Conservation (phyloP, 768 basidiomycete genomes). For the Termitomyces sp. region DNA sequence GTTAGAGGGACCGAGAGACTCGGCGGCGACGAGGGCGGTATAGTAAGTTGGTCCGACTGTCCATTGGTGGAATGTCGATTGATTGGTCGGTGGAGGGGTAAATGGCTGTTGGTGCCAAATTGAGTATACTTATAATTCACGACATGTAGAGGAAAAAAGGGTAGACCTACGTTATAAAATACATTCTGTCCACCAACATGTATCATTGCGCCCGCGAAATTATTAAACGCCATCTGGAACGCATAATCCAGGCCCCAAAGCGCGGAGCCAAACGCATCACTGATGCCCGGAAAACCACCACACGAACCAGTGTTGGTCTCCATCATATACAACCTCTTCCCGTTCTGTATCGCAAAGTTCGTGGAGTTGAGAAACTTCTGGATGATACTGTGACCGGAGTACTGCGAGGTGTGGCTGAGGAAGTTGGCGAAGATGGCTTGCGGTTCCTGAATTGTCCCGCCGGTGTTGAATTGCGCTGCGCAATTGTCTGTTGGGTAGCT, state of each 20-base stretch:
- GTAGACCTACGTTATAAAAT: constrained; percentile 60
- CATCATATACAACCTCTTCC: constrained; percentile 54
- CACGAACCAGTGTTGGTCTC: constrained; percentile 70
- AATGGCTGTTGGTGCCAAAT: neutral
- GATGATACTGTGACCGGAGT: constrained; percentile 43
- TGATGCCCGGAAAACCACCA: constrained; percentile 61
- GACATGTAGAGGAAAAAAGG: constrained; percentile 21
- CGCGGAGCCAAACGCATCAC: constrained; percentile 56
- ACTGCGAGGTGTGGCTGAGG: constrained; percentile 43
- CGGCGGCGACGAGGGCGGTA: constrained; percentile 61
- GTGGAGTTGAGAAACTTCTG: constrained; percentile 47
- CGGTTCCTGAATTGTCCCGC: constrained; percentile 29
- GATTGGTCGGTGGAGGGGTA: constrained; percentile 30
- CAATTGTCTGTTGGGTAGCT: constrained; percentile 65
- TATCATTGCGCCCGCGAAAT: constrained; percentile 43
- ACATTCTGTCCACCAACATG: constrained; percentile 62
- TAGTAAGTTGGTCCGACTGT: constrained; percentile 73
- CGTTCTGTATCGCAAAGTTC: constrained; percentile 31
- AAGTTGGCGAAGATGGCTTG: constrained; percentile 51
- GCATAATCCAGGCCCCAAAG: constrained; percentile 62
- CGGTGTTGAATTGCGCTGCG: constrained; percentile 39
- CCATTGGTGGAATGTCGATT: constrained; percentile 59
- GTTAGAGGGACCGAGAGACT: constrained; percentile 59
- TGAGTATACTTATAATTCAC: constrained; percentile 30
- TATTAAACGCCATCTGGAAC: constrained; percentile 49